Evolutionary conservation across 2,329 filamentous ascomycete species (phyloP).

Genomic region (Diaporthe sp.): DNA sequence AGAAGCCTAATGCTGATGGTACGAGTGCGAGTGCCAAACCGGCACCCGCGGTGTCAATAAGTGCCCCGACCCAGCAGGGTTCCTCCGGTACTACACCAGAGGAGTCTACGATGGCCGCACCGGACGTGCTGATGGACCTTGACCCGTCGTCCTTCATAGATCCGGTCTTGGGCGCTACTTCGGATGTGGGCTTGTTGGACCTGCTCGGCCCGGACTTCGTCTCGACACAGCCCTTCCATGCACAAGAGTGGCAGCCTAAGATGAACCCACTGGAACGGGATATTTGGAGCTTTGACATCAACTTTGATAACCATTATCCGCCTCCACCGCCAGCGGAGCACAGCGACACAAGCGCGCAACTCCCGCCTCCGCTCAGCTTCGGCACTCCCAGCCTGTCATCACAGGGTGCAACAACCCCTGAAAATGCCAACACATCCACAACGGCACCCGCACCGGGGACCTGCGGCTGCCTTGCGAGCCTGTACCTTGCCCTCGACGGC

Average conservation of each 20-base stretch:
- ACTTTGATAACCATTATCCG: constrained; percentile 20
- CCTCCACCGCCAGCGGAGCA: not conserved
- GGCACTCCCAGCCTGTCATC: constrained; percentile 37
- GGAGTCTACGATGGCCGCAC: not conserved
- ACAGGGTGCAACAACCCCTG: constrained; percentile 34
- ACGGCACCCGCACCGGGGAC: not conserved
- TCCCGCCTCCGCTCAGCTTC: constrained; percentile 3
- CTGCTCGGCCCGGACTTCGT: constrained; percentile 50
- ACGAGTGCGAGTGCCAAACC: constrained; percentile 33
- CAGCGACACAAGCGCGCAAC: not conserved
- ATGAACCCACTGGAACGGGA: not conserved
- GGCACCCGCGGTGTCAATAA: not conserved
- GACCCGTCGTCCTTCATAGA: constrained; percentile 51
- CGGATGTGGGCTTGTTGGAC: constrained; percentile 52
- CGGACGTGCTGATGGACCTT: constrained; percentile 46
- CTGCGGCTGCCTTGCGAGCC: constrained; percentile 64
- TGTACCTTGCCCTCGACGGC: constrained; percentile 66
- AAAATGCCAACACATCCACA: constrained; percentile 14
- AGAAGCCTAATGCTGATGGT: constrained; percentile 60
- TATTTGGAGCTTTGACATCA: constrained; percentile 22
- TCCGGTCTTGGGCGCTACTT: constrained; percentile 45
- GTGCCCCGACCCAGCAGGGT: not conserved
- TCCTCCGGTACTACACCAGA: not conserved
- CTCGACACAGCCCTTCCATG: constrained; percentile 33
- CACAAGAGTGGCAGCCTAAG: constrained; percentile 33